Conservation (phyloP, 495 filamentous ascomycete species). For the Penicillium subrubescens region DNA sequence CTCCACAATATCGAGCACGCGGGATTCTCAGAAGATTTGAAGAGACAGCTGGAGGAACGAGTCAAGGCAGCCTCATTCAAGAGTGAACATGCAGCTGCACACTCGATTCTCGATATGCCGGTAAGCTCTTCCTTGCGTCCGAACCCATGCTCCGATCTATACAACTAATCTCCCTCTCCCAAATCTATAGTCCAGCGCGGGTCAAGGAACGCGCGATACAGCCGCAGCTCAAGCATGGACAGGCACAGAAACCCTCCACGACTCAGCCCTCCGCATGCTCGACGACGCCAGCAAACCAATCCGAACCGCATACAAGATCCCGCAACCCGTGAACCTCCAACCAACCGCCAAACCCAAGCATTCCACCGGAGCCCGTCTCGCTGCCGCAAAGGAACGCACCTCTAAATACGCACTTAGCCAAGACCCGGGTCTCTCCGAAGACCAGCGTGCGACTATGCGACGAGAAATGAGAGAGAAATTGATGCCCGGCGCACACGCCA, state of each 20-base stretch:
- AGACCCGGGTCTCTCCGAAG: constrained; percentile 58
- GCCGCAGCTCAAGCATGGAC: constrained; percentile 77
- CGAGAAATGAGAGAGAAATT: constrained; percentile 82
- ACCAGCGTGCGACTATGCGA: constrained; percentile 69
- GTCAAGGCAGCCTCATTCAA: constrained; percentile 71
- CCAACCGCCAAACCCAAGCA: constrained; percentile 50
- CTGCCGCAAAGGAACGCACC: constrained; percentile 76
- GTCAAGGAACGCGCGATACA: constrained; percentile 69
- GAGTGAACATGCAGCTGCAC: constrained; percentile 66
- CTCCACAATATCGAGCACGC: constrained; percentile 78
- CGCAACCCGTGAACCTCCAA: constrained; percentile 62
- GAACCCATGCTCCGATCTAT: neutral
- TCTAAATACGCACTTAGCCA: constrained; percentile 69
- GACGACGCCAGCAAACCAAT: constrained; percentile 79
- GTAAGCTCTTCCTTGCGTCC: constrained; percentile 32
- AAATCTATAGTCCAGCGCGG: constrained; percentile 55
- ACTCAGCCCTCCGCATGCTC: constrained; percentile 86
- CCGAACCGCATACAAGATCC: constrained; percentile 52
- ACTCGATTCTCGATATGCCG: constrained; percentile 67
- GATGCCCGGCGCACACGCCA: constrained; percentile 65
- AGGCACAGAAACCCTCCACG: constrained; percentile 71
- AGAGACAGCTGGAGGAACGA: constrained; percentile 69
- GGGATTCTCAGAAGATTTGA: constrained; percentile 86
- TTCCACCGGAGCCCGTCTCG: constrained; percentile 61
- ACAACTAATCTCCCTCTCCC: constrained; percentile 7